A percentile compares a stretch with the other conserved stretches of the same genome.
Conservation (phyloP, 2,329 filamentous ascomycete species). For the Lithohypha guttulata region DNA sequence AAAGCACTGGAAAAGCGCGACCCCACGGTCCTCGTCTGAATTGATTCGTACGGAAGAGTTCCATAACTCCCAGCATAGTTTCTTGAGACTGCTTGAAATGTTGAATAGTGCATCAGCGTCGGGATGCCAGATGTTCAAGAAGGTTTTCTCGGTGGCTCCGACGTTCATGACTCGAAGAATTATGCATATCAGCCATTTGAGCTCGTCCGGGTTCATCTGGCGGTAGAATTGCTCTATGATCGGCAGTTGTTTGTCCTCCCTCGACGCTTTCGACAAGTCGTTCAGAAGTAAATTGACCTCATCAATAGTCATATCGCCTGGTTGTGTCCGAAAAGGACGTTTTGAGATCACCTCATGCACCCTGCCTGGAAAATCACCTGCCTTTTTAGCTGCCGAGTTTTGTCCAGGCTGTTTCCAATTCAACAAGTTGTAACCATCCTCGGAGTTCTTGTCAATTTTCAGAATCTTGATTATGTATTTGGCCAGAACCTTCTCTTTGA, state of each 20-base stretch:
- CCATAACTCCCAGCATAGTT: slow-evolving; percentile 88
- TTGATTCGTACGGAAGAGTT: slow-evolving; percentile 63
- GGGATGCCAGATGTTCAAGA: slow-evolving; percentile 72
- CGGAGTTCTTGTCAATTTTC: slow-evolving; percentile 81
- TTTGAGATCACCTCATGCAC: slow-evolving; percentile 82
- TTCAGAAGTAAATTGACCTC: slow-evolving; percentile 85
- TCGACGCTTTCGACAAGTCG: slow-evolving; percentile 59
- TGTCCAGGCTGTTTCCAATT: slow-evolving; percentile 88
- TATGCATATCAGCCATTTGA: slow-evolving; percentile 91
- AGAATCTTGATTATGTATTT: slow-evolving; percentile 85
- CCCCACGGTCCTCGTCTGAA: slow-evolving; percentile 56
- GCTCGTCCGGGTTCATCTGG: slow-evolving; percentile 83
- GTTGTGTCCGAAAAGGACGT: slow-evolving; percentile 60
- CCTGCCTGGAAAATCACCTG: slow-evolving; percentile 83
- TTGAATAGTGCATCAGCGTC: slow-evolving; percentile 72
- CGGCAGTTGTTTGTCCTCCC: slow-evolving; percentile 72
- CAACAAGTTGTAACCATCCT: slow-evolving; percentile 73
- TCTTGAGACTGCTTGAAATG: slow-evolving; percentile 76
- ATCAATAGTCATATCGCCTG: slow-evolving; percentile 71
- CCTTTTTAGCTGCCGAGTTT: slow-evolving; percentile 50
- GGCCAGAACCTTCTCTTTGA: slow-evolving; percentile 86
- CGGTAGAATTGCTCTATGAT: slow-evolving; percentile 78
- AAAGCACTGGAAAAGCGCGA: slow-evolving; percentile 86
- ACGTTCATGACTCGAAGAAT: slow-evolving; percentile 71
- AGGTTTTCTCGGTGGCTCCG: slow-evolving; percentile 74